A percentile compares a stretch with the other conserved stretches of the same genome.
Conservation (phyloP, 371 early-diverging fungal genomes). For the Mucor racemosus region DNA sequence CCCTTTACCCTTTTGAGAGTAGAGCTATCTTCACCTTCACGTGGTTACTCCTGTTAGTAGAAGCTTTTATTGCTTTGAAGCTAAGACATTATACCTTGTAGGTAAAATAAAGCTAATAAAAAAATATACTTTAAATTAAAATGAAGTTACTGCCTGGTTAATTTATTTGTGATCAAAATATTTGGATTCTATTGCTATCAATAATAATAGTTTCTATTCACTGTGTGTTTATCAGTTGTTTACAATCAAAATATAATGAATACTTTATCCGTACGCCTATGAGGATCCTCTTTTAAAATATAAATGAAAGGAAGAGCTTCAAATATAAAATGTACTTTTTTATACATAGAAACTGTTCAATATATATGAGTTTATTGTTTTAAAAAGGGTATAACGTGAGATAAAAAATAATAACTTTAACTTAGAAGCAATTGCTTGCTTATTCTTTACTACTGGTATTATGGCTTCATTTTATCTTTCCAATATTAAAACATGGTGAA, state of each 20-base stretch:
- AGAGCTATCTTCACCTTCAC: constrained; percentile 23
- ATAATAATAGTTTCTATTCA: constrained; percentile 13
- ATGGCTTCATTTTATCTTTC: constrained; percentile 18
- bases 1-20: constrained; percentile 16
- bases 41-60: constrained; percentile 22
- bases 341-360: constrained; percentile 15
- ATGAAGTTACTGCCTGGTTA: constrained; percentile 14
- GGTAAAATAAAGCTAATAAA: constrained; percentile 16
- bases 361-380: constrained; percentile 12
- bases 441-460: constrained; percentile 12
- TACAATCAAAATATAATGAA: constrained; percentile 21
- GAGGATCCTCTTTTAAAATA: constrained; percentile 13
- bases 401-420: constrained; percentile 19
- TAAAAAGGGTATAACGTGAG: constrained; percentile 17
- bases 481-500: constrained; percentile 18
- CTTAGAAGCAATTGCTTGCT: constrained; percentile 14
- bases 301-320: constrained; percentile 14
- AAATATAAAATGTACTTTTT: constrained; percentile 18
- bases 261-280: constrained; percentile 13
- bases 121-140: constrained; percentile 15
- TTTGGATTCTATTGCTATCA: constrained; percentile 18
- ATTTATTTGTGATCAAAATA: constrained; percentile 18
- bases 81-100: constrained; percentile 20
- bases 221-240: constrained; percentile 19
- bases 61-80: constrained; percentile 28